phyloP scores from a whole-genome alignment of 345 rosid species.

The Bretschneidera sinensis region DNA sequence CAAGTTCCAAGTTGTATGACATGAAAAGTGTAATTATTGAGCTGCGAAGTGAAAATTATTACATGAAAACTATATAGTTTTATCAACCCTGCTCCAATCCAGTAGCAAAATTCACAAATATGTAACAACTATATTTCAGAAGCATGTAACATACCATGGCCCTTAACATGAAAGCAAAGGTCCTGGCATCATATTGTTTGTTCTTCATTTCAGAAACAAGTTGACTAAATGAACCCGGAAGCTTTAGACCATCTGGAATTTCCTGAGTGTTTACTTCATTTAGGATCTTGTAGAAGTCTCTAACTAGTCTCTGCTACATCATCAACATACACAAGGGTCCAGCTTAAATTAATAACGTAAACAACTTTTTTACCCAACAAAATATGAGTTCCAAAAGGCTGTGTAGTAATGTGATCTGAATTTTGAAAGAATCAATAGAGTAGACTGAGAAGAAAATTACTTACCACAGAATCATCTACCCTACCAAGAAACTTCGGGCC shows the following conservation, averaged over 20 bases:
- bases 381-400: background rate
- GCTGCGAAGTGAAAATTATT: background rate
- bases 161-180: slow-evolving; percentile 68
- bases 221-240: slow-evolving; percentile 78
- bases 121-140: background rate
- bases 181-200: slow-evolving; percentile 83
- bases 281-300: slow-evolving; percentile 81
- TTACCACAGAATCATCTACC: slow-evolving; percentile 93
- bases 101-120: background rate
- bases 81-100: background rate
- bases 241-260: slow-evolving; percentile 76
- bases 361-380: background rate
- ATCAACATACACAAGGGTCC: slow-evolving; percentile 23
- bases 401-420: background rate
- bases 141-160: slow-evolving; percentile 66
- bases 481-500: slow-evolving; percentile 95
- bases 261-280: slow-evolving; percentile 75
- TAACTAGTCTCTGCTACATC: slow-evolving; percentile 69
- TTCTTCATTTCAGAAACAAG: slow-evolving; percentile 87
- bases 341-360: slow-evolving; percentile 21
- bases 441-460: slow-evolving; percentile 7
- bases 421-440: background rate
- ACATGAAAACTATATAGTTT: too few relatives aligned
- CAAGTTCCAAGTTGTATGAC: too few relatives aligned
- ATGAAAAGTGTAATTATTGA: background rate